Evolutionary conservation across 2,329 filamentous ascomycete species (phyloP).

Genomic region (Fusarium stilboides): DNA sequence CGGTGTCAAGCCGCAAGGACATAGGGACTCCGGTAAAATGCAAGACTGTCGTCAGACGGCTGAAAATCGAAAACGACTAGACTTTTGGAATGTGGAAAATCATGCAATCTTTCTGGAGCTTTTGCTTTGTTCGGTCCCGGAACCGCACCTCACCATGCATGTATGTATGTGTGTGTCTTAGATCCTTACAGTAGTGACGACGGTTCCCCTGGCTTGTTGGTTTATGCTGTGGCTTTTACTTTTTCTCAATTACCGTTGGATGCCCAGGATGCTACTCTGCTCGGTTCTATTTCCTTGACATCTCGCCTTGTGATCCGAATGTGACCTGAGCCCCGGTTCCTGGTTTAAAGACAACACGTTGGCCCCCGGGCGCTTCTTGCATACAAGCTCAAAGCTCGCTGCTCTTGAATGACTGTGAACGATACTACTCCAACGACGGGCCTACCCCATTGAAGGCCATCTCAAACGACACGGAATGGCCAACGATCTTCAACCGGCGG

Average conservation of each 20-base stretch:
- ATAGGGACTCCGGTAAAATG: background rate
- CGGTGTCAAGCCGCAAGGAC: background rate
- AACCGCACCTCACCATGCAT: too few relatives aligned
- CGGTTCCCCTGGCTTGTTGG: background rate
- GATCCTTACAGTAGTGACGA: background rate
- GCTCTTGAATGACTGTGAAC: background rate
- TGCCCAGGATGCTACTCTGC: background rate
- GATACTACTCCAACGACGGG: constrained; percentile 6
- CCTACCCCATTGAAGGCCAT: background rate
- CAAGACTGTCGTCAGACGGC: background rate
- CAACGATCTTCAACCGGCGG: constrained; percentile 20
- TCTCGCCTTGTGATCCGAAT: constrained; percentile 7
- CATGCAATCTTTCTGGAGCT: background rate
- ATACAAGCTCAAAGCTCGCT: background rate
- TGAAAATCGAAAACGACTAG: background rate
- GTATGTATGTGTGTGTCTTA: too few relatives aligned
- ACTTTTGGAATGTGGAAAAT: background rate
- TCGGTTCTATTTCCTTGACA: background rate
- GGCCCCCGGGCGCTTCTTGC: background rate
- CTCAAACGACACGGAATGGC: constrained; percentile 23
- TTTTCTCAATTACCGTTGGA: background rate
- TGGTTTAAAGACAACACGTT: constrained; percentile 3
- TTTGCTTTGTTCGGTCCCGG: background rate
- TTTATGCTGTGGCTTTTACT: background rate
- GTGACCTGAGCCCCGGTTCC: constrained; percentile 9